Conservation (phyloP, 306 rosid species). For the Medicago arabica region DNA sequence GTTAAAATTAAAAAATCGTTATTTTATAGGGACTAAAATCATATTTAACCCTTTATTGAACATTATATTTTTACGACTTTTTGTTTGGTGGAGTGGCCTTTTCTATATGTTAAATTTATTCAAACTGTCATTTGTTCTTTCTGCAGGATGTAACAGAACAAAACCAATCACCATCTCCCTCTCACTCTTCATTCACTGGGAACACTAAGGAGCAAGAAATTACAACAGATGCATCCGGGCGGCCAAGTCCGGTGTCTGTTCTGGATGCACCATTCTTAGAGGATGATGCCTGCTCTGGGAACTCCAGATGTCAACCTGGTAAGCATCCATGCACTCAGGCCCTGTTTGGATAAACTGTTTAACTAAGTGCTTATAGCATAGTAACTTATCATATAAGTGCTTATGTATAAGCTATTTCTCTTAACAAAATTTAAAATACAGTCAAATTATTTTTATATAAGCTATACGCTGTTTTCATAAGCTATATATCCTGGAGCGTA, state of each 20-base stretch:
- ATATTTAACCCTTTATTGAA: not conserved
- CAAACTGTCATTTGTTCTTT: constrained; percentile 23
- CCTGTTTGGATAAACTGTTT: not conserved
- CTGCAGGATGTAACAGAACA: constrained; percentile 61
- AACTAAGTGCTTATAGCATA: not conserved
- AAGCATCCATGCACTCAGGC: constrained; percentile 29
- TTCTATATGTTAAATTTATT: constrained; percentile 16
- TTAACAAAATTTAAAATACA: too few relatives aligned
- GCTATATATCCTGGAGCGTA: too few relatives aligned
- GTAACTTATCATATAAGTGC: not conserved
- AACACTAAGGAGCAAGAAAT: constrained; percentile 58
- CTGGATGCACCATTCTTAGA: constrained; percentile 71
- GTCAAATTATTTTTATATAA: not conserved
- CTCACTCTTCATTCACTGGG: constrained; percentile 46
- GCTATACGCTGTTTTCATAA: too few relatives aligned
- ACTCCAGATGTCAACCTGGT: constrained; percentile 56
- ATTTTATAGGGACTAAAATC: not conserved
- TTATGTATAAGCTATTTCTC: not conserved
- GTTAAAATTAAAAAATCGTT: not conserved
- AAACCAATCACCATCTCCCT: constrained; percentile 58
- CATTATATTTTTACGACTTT: constrained; percentile 12
- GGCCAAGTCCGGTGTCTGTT: constrained; percentile 96
- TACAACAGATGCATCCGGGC: constrained; percentile 51
- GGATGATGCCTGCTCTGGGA: constrained; percentile 62
- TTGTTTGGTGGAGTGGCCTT: constrained; percentile 21